Percentiles rank a stretch among this genome's conserved stretches.
Conservation (phyloP, 495 filamentous ascomycete species). For the Aspergillus campestris region DNA sequence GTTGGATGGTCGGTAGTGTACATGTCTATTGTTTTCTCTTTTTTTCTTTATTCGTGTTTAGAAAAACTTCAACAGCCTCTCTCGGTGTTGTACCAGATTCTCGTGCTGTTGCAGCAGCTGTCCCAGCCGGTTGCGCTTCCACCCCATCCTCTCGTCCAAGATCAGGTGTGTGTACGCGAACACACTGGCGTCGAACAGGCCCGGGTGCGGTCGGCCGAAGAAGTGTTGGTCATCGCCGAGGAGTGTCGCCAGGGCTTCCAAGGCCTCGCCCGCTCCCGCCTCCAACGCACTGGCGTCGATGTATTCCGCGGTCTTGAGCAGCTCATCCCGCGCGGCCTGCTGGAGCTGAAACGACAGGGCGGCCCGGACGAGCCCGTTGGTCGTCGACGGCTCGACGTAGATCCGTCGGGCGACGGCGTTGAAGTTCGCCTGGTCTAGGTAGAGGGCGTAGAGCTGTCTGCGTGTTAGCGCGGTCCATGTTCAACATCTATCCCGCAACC, state of each 20-base stretch:
- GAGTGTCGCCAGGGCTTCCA: slow-evolving; percentile 63
- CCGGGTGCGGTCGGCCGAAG: slow-evolving; percentile 53
- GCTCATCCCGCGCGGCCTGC: slow-evolving; percentile 60
- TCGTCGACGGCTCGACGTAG: slow-evolving; percentile 59
- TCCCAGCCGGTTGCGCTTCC: slow-evolving; percentile 42
- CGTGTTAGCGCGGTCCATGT: slow-evolving; percentile 5
- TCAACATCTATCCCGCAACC: background rate
- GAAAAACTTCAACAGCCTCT: slow-evolving; percentile 37
- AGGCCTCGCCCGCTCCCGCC: slow-evolving; percentile 58
- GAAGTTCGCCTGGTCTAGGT: slow-evolving; percentile 61
- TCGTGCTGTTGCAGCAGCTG: slow-evolving; percentile 31
- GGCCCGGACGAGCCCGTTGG: slow-evolving; percentile 52
- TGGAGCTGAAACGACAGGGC: slow-evolving; percentile 58
- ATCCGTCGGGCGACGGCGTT: slow-evolving; percentile 51
- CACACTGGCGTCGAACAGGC: slow-evolving; percentile 75
- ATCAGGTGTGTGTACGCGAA: slow-evolving; percentile 89
- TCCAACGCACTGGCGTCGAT: slow-evolving; percentile 60
- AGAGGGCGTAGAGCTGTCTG: slow-evolving; percentile 65
- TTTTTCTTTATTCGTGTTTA: slow-evolving; percentile 8
- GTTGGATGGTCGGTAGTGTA: slow-evolving; percentile 14
- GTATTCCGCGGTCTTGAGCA: slow-evolving; percentile 53
- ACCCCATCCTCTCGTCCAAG: slow-evolving; percentile 50
- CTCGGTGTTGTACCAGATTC: slow-evolving; percentile 48
- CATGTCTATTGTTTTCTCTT: slow-evolving; percentile 8
- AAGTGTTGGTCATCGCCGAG: slow-evolving; percentile 60